Evolutionary conservation across 73 alveolate species (phyloP).

Genomic region (Tetrahymena borealis): DNA sequence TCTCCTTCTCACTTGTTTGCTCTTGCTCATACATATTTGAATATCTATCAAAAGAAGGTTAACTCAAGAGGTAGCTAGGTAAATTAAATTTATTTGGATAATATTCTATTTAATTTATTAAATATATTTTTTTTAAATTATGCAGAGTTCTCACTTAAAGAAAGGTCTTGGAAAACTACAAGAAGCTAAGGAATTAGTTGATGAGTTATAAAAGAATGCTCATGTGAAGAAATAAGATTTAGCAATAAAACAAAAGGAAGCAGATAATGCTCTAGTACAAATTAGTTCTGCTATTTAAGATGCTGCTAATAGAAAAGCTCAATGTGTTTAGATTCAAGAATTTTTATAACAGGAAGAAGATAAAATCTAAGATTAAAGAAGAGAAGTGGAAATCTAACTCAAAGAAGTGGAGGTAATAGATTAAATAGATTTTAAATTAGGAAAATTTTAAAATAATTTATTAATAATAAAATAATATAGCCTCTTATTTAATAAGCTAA

Average conservation of each 20-base stretch:
- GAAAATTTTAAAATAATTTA: not conserved
- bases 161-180: conserved; percentile 94
- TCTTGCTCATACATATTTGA: conserved; percentile 42
- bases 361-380: conserved; percentile 52
- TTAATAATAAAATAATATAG: not conserved
- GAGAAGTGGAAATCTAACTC: conserved; percentile 68
- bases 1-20: conserved; percentile 66
- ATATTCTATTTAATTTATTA: not conserved
- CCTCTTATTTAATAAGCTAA: conserved; percentile 90
- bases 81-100: not conserved
- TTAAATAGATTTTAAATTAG: not conserved
- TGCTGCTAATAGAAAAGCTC: conserved; percentile 75
- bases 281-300: conserved; percentile 93
- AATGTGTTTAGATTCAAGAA: conserved; percentile 55
- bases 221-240: conserved; percentile 70
- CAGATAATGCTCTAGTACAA: conserved; percentile 88
- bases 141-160: conserved; percentile 85
- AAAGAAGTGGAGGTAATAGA: conserved; percentile 50
- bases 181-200: conserved; percentile 96
- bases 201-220: conserved; percentile 80
- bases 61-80: conserved; percentile 66
- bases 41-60: conserved; percentile 66
- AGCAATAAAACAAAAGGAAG: conserved; percentile 89
- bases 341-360: conserved; percentile 61
- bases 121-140: not conserved